Evolutionary conservation across 768 basidiomycete genomes (phyloP), one percentile per base, ranked within the genome.

Genomic region (Suillus paluster): DNA sequence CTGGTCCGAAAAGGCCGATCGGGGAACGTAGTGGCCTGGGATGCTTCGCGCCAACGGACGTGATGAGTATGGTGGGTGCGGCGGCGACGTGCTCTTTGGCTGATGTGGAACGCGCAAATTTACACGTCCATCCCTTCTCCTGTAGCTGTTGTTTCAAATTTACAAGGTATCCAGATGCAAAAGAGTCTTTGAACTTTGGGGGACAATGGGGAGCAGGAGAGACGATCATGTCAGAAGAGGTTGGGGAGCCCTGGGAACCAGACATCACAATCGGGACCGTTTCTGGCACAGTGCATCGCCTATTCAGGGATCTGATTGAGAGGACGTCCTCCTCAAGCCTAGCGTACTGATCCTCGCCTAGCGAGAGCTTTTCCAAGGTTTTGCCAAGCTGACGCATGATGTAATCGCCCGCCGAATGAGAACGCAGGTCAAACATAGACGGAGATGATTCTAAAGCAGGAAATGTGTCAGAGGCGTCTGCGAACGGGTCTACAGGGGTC

Each of bases 361-460:
- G 30, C 17, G 49, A 50, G 11, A 50, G 49, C 49, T 50, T 50
- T 33, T 50, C 49, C 5, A 50, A 11, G 49, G 49, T 50, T 50
- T 27, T 6, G 1, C 49, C 19, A 33, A 50, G 49, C 30, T 50
- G 49, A n/a, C 49, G 49, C 19, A 50, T 27, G 30, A 50, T 33
- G 49, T 50, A 50, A 50, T 50, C 49, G 33, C 49, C 30, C 19
- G 30, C 30, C 19, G 49, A 50, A 33, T 33, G 49, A 50, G 49
- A 33, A 12, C 49, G 49, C 11, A 50, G 49, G 19, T 33, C 3
- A n/a, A 50, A 50, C 27, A 50, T 30, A 30, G 49, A 33, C 3
- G 49, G 49, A 30, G 49, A 50, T n/a, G 49, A 50, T 19, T 30
- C 33, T 11, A 50, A 12, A 3, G 49, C 11, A 50, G 49, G 12